Base-by-base conservation (phyloP, 306 rosid species). In the Castanospermum australe region DNA sequence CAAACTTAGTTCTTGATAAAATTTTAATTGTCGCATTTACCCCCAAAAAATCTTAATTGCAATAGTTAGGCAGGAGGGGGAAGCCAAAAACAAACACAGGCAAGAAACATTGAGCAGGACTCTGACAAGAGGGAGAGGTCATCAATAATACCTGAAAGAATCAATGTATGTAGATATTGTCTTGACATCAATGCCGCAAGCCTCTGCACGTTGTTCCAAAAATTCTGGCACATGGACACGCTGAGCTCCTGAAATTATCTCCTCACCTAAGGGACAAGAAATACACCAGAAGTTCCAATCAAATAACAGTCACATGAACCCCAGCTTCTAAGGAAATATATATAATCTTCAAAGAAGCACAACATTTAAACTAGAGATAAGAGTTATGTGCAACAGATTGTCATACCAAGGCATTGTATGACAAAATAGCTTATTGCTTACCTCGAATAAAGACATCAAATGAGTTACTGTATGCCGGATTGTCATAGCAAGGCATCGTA, bases 381-480 rank as follows among this genome's bases (percentile, higher is more conserved):
- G 10, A 22, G 21, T 20, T 17, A n/a, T 0, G 47, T 11, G 22
- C 61, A 79, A 54, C 30, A 44, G 25, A 61, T 67, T 33, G n/a
- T 73, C 59, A 36, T 56, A 48, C 17, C 56, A 74, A 64, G 15
- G 56, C 18, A 48, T 32, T 0, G 4, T 38, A 41, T 50, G 67
- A 71, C 38, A 75, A 22, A 60, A 59, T 20, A 70, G 69, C 61
- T 24, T 35, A 54, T 20, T 65, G 48, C 59, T 81, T 86, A 93
- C 99, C 99, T 82, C 99, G 87, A 70, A 96, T 96, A 41, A 96
- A 96, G 85, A 91, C 99, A 35, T 96, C 99, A 72, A 96, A 96
- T 1, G 99, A 96, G 87, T 96, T 91, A 39, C 93, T 90, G 87
- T 96, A 96, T 6, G 75, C 69, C 6, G 84, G 87, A 76, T 93